Evolutionary conservation across 2,329 filamentous ascomycete species (phyloP), one percentile per base, ranked within the genome.

Genomic region (Aschersonia sp.): DNA sequence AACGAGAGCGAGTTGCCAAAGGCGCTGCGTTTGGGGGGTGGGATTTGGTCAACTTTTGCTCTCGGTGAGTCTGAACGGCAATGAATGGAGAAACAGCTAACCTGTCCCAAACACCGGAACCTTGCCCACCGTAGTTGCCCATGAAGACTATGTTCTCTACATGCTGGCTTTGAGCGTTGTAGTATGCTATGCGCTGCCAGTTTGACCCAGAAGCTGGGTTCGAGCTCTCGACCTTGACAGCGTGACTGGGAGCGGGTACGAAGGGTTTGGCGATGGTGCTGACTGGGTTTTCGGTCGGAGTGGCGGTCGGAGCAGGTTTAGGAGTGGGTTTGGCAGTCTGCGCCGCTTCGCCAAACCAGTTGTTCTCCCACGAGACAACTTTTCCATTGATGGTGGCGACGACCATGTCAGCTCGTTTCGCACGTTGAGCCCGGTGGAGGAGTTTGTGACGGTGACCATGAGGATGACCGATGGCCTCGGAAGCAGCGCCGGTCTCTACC

Each of bases 361-460:
- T 64, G 63, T 83, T 83, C 48, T 64, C 59, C 79, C 78, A 84
- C 6, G 74, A 73, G 30, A 74, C 71, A 4, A 72, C 65, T 44
- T 75, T 50, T 49, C 78, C 79, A 51, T 82, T 58, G 48, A 83
- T 81, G 30, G 70, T 75, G 9, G 76, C 79, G 4, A 66, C 71
- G 9, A 84, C 72, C 55, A 61, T 62, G 48, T 74, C 73, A 4
- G 60, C 68, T 31, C 73, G 72, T 64, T 76, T 74, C 53, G 72
- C 31, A 38, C 32, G 44, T 5, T 41, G 45, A 43, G 50, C 28
- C 12, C 43, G 65, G 60, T 80, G 74, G 38, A 74, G 61, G 54
- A 77, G 72, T 42, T 69, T 65, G 58, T 78, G 75, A 45, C 63
- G 66, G 54, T 65, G 64, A 48, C 61, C 60, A 45, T 65, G 62